Percentiles rank a stretch among this genome's conserved stretches.
Conservation (phyloP, 345 rosid genomes). For the Pistacia integerrima region DNA sequence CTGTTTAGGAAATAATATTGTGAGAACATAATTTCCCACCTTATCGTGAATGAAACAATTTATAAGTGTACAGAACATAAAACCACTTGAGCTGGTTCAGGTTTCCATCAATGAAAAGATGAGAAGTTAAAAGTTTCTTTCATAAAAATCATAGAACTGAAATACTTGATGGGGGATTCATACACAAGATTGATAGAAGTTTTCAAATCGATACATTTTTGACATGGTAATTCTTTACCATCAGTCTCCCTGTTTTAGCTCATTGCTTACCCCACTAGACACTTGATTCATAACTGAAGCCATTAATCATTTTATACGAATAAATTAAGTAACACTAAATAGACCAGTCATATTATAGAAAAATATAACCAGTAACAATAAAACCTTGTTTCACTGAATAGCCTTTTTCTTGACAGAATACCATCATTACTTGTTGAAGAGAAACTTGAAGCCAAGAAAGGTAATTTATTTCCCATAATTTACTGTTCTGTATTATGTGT, state of each 20-base stretch:
- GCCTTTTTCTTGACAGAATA: no score
- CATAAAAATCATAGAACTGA: not conserved
- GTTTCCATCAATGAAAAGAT: not conserved
- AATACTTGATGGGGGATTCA: not conserved
- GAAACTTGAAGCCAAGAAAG: not conserved
- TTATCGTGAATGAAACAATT: not conserved
- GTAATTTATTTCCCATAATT: slow-evolving; percentile 3
- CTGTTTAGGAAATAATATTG: not conserved
- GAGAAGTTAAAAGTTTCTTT: not conserved
- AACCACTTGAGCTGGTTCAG: not conserved
- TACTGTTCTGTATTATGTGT: not conserved
- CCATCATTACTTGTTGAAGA: not conserved
- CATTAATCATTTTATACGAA: not conserved
- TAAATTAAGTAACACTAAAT: not conserved
- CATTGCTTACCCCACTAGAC: no score
- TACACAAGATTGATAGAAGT: not conserved
- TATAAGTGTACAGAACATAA: not conserved
- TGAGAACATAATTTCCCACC: not conserved
- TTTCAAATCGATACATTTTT: not conserved
- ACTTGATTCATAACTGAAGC: not conserved
- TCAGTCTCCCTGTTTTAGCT: no score
- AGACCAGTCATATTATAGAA: no score
- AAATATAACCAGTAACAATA: not conserved
- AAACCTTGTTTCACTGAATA: no score
- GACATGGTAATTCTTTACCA: not conserved